Base-by-base conservation (phyloP, 352 stramenopile genomes). In the Phytopythium sindhum region DNA sequence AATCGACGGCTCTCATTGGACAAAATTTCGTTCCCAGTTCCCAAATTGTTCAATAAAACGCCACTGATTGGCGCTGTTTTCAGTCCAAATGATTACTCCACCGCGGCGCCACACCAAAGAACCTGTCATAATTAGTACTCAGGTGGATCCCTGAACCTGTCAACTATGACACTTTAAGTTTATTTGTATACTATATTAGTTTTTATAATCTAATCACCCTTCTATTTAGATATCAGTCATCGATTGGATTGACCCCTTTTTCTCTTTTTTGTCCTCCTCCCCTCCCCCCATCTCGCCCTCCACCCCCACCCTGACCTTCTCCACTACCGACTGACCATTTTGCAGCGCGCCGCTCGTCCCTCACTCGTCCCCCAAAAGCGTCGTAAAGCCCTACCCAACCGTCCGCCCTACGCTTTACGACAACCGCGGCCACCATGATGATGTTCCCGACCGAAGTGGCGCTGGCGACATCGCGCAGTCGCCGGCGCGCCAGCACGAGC, bases 361-460 rank as follows among this genome's bases (percentile, higher is more conserved):
- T n/a, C n/a, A n/a, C n/a, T n/a, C n/a, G n/a, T 48, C 19, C 42
- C 44, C n/a, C 28, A 28, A 24, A 47, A n/a, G 19, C 41, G 41
- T 8, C 41, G 41, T 24, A n/a, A 47, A 47, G 41, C 21, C 41
- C 41, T 24, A 11, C 17, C 41, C 41, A 47, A 17, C 2, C 15
- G 5, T 11, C 37, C 37, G 37, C 37, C 37, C 39, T 15, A 44
- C 39, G 7, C 21, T n/a, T n/a, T n/a, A n/a, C n/a, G n/a, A n/a
- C n/a, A n/a, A n/a, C n/a, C n/a, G n/a, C n/a, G 7, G 21, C 31
- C 47, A 52, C 28, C 37, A 62, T 29, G 48, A 75, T 73, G 68
- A 78, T 78, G 71, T 75, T 75, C 52, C 73, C 71, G 23, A 61
- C 62, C 37, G 65, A 75, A 31, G 60, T 75, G 45, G 70, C 71